Percentiles rank a stretch among this genome's conserved stretches.
Conservation (phyloP, 2,329 filamentous ascomycete species). For the Beauveria asiatica region DNA sequence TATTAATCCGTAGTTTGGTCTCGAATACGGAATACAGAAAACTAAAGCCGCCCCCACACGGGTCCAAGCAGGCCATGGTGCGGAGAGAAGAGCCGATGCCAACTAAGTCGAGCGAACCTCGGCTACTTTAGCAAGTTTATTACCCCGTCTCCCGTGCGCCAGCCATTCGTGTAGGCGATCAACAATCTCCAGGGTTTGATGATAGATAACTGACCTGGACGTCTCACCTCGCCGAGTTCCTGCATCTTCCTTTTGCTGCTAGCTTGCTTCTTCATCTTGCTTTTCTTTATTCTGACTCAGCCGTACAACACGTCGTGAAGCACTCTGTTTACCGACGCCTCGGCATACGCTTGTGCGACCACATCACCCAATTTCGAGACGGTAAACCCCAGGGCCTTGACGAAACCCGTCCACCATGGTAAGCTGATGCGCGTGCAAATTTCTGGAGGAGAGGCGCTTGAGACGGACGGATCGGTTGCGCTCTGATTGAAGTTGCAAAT, state of each 20-base stretch:
- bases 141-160: background rate
- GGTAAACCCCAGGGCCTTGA: background rate
- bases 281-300: background rate
- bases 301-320: background rate
- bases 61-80: background rate
- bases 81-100: background rate
- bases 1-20: too few species aligned
- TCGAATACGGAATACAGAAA: too few species aligned
- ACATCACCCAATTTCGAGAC: background rate
- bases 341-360: background rate
- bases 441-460: background rate
- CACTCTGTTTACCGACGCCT: background rate
- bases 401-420: conserved; percentile 5
- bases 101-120: background rate
- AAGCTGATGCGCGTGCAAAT: background rate
- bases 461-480: too few species aligned
- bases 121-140: background rate
- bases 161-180: background rate
- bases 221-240: background rate
- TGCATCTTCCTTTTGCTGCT: background rate
- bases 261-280: background rate
- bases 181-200: background rate
- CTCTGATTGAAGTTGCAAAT: background rate
- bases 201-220: background rate
- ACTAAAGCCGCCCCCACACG: too few species aligned